Evolutionary conservation across 331 rosid genomes (phyloP), one percentile per base, ranked within the genome.

Genomic region (Acacia concinna): DNA sequence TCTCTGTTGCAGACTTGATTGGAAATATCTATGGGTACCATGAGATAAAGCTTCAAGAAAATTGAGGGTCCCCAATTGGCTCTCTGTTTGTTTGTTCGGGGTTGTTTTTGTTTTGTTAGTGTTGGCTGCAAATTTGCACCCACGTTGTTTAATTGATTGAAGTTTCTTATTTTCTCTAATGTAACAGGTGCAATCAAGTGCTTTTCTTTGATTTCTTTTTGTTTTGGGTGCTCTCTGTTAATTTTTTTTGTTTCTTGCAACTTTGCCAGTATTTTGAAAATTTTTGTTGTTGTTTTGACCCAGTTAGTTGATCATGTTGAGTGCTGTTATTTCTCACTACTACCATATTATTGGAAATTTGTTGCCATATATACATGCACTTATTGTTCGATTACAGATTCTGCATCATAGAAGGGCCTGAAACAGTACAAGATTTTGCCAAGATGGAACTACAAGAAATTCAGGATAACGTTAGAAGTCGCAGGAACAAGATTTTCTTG

Each of bases 341-440:
- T 63, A 4, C 28, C 18, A 7, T 30, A 2, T 5, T 27, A 64
- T 25, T 51, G 1, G 38, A 51, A 38, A 51, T 62, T 69, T 49
- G 44, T 30, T 62, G 54, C 7, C 23, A 40, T 44, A 43, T 43
- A 1, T 8, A 57, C 71, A 9, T 27, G 25, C 20, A 63, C 23
- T 49, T 25, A 18, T 77, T 75, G 17, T 78, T 25, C 67, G 3
- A 18, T 20, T 40, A 77, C 85, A 95, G 97, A 56, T 95, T 95
- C 62, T 95, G 99, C 81, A 90, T 95, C 74, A 95, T 95, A 62
- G 99, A 95, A 85, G 98, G 98, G 20, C 99, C 99, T 0, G 99
- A 93, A 85, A 89, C 97, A 4, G 99, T 90, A 28, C 92, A 88
- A 77, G 98, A 87, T 81, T 93, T 95, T 81, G 97, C 84, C 49